Conservation (phyloP, 805 yeast genomes). For the Ogataea angusta region DNA sequence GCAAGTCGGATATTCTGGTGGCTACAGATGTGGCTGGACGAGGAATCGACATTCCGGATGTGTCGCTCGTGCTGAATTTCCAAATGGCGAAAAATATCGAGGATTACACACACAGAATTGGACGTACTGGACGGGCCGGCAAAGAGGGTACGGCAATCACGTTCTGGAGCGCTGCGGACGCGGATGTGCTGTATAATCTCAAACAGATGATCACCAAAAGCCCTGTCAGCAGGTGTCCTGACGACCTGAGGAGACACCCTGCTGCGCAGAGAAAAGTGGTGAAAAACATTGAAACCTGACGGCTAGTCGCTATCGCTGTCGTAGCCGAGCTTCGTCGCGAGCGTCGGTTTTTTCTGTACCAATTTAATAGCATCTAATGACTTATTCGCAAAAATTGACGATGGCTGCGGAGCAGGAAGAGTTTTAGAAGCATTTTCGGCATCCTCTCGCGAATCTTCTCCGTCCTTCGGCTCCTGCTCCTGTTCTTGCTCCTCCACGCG, state of each 20-base stretch:
- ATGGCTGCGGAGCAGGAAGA: slow-evolving; percentile 2
- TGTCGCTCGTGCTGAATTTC: slow-evolving; percentile 79
- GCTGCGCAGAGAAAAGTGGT: slow-evolving; percentile 17
- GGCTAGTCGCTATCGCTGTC: slow-evolving; percentile 13
- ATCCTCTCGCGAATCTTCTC: slow-evolving; percentile 1
- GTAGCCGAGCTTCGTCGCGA: slow-evolving; percentile 8
- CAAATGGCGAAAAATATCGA: slow-evolving; percentile 79
- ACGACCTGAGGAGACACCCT: slow-evolving; percentile 33
- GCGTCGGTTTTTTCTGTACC: slow-evolving; percentile 4
- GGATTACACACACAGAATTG: slow-evolving; percentile 87
- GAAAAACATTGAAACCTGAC: slow-evolving; percentile 14
- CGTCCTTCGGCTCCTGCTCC: neutral
- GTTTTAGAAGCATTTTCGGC: neutral
- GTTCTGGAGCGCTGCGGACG: slow-evolving; percentile 59
- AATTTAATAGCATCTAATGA: slow-evolving; percentile 11
- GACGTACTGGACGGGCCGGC: slow-evolving; percentile 97
- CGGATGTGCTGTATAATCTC: slow-evolving; percentile 48
- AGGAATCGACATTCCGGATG: slow-evolving; percentile 90
- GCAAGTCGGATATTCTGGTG: slow-evolving; percentile 59
- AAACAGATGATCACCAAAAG: slow-evolving; percentile 45
- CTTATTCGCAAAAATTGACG: slow-evolving; percentile 4
- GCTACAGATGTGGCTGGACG: slow-evolving; percentile 97
- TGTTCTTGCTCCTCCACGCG: slow-evolving; percentile 19
- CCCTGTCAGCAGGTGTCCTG: slow-evolving; percentile 37
- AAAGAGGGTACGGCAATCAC: slow-evolving; percentile 72